These are phyloP conservation scores for Aspergillus amoenus DNA, from an alignment of 2,329 filamentous ascomycete genomes.

Conservation along the genomic window DNA sequence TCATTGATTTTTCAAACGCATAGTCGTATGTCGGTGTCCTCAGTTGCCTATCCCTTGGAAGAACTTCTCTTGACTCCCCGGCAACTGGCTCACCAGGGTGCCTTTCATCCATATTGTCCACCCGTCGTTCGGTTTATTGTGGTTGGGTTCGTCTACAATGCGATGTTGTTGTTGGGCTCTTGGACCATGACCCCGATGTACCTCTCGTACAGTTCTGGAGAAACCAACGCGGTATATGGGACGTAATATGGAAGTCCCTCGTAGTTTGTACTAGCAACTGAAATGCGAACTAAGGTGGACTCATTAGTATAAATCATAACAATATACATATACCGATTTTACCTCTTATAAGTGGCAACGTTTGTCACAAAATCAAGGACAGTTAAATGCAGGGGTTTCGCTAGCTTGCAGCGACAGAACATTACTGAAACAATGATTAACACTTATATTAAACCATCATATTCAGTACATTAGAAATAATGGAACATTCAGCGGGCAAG, in stretches of 20 bases:
- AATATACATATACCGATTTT: not conserved
- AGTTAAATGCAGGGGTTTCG: not conserved
- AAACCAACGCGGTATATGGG: not conserved
- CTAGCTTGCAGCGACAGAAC: not conserved
- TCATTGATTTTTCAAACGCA: conserved; percentile 90
- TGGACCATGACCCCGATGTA: not conserved
- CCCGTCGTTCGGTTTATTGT: not conserved
- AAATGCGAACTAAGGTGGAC: not conserved
- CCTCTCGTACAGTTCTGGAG: not conserved
- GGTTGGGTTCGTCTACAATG: not conserved
- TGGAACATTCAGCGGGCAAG: too few species aligned
- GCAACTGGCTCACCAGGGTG: conserved; percentile 5
- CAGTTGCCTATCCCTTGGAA: conserved; percentile 48
- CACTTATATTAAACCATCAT: not conserved
- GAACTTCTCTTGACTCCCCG: conserved; percentile 24
- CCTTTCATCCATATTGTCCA: conserved; percentile 14
- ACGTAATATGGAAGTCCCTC: not conserved
- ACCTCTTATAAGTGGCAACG: not conserved
- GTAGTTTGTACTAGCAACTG: not conserved
- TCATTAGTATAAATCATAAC: not conserved
- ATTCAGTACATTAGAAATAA: too few species aligned
- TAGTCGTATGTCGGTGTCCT: conserved; percentile 92
- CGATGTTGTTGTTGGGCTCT: not conserved
- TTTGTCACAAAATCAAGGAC: not conserved
- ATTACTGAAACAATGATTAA: not conserved